Evolutionary conservation across 2,329 filamentous ascomycete species (phyloP).

Genomic region (Ophiostoma piceae): DNA sequence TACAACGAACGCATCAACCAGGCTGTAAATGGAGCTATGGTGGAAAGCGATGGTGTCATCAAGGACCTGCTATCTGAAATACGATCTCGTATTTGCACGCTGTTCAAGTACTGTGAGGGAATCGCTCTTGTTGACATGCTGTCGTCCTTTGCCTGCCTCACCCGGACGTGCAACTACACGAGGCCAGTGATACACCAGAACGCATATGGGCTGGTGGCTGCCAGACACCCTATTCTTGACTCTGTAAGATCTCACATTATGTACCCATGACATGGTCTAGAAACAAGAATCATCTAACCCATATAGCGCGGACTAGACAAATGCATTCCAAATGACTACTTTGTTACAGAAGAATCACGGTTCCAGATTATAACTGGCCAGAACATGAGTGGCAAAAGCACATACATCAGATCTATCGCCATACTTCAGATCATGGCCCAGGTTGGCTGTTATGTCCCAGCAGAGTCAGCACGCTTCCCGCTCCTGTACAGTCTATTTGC

Average conservation of each 20-base stretch:
- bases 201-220: slow-evolving; percentile 62
- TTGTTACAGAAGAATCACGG: slow-evolving; percentile 69
- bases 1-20: slow-evolving; percentile 71
- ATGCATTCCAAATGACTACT: slow-evolving; percentile 87
- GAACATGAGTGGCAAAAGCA: slow-evolving; percentile 98
- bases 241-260: slow-evolving; percentile 41
- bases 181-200: slow-evolving; percentile 64
- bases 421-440: slow-evolving; percentile 90
- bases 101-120: slow-evolving; percentile 83
- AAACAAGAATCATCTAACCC: neutral
- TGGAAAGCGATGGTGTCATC: slow-evolving; percentile 73
- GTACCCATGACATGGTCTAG: neutral
- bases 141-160: slow-evolving; percentile 67
- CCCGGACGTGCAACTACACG: slow-evolving; percentile 52
- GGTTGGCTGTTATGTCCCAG: slow-evolving; percentile 85
- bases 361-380: slow-evolving; percentile 94
- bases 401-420: slow-evolving; percentile 81
- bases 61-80: slow-evolving; percentile 67
- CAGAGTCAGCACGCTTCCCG: slow-evolving; percentile 73
- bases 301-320: slow-evolving; percentile 38
- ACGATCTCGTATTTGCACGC: slow-evolving; percentile 61
- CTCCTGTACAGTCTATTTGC: slow-evolving; percentile 82
- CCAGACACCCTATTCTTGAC: slow-evolving; percentile 73
- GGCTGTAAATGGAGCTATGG: slow-evolving; percentile 75
- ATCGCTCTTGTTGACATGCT: slow-evolving; percentile 86